Evolutionary conservation across 306 rosid genomes (phyloP), one percentile per base, ranked within the genome.

Genomic region (Pterocarpus santalinus): DNA sequence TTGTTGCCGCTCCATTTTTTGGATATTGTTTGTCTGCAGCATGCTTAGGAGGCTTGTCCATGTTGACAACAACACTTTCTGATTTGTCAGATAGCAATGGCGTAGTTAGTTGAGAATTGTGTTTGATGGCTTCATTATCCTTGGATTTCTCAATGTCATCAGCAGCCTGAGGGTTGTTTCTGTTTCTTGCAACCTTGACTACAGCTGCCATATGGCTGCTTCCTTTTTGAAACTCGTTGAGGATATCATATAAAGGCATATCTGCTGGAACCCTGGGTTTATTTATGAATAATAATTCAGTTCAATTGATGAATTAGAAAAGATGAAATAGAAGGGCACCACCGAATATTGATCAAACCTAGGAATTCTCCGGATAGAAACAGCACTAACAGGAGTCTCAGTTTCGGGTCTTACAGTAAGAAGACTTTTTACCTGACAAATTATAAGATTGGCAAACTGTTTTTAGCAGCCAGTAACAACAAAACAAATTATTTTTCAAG

Each of bases 181-280:
- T 83, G 84, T 85, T 89, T 74, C 86, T 88, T 77, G 53, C 85
- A 44, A 87, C 86, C 84, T 86, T 95, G 65, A 93, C 96, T 69
- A 95, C 97, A 68, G 98, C 99, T 58, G 99, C 99, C 99, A 95
- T 95, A 85, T 95, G 99, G 75, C 99, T 95, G 78, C 95, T 89
- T 28, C 99, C 99, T 79, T 95, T 95, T 80, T 95, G 98, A 86
- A 95, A 95, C 87, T 95, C 99, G 12, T 95, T 95, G 83, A 95
- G 88, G 79, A 95, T 95, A 81, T 93, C 98, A 77, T 95, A 95
- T 63, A 95, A 86, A 80, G 99, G 98, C 97, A 93, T 91, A 86
- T 95, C 92, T 56, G 97, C 88, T 68, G 94, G 99, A 86, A 95
- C 97, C 83, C 99, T 95, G 91, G 0, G 79, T 76, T 76, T 72